Evolutionary conservation across 2,329 filamentous ascomycete genomes (phyloP), one percentile per base, ranked within the genome.

Genomic region (Aspergillus sp.): DNA sequence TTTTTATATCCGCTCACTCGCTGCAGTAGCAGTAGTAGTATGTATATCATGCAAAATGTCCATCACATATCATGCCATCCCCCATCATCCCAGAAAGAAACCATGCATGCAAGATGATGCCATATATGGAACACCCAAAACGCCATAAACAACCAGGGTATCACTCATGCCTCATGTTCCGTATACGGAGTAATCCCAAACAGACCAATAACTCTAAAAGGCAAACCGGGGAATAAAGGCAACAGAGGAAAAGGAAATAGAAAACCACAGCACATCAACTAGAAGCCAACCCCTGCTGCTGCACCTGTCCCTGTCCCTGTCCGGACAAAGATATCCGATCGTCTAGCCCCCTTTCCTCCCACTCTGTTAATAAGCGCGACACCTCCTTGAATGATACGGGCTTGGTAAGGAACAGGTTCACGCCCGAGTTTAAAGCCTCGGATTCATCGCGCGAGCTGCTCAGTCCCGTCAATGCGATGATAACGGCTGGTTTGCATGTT

Each of bases 321-420:
- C 17, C 41, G 10, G 13, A 51, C 57, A 51, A 41, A 28, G 55
- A 48, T 13, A 36, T 36, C 32, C 45, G 57, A 36, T 55, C 30
- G 2, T 21, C n/a, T 5, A 63, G 41, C 2, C 47, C 54, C 13
- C 53, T 59, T 8, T 47, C 63, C 53, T 72, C 69, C 74, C 74
- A 76, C 45, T 75, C 72, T 15, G 68, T 64, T 21, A 81, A 61
- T 21, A 81, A 60, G 10, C 75, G 67, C 4, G 76, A 74, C 2
- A 81, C 77, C 61, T 78, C 76, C 56, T 74, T 77, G 58, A 81
- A 79, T 0, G 75, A 77, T 4, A 81, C 78, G 0, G 80, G 80
- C 59, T 82, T 82, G 4, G 78, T 81, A 39, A 82, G 70, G 62
- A 80, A 81, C 23, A 80, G 65, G 62, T 82, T 78, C 43, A 82